Conservation (phyloP, 805 yeast genomes). For the Wickerhamiella spandovensis region DNA sequence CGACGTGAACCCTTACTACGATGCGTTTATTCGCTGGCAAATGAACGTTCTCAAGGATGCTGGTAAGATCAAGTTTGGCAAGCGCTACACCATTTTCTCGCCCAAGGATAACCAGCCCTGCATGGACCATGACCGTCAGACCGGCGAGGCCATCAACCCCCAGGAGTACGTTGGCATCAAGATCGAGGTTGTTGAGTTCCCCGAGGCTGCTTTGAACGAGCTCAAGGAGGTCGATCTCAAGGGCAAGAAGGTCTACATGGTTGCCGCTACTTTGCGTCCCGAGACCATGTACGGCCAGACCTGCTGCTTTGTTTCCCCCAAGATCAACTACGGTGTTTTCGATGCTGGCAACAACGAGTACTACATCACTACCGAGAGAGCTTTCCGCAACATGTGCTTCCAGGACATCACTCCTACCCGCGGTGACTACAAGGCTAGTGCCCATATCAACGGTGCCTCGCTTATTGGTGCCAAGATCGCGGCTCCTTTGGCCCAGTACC, state of each 20-base stretch:
- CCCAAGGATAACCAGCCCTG: conserved; percentile 98
- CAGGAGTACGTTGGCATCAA: conserved; percentile 94
- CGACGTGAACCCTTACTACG: conserved; percentile 89
- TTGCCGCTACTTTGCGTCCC: conserved; percentile 96
- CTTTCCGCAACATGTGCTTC: conserved; percentile 93
- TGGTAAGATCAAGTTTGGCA: conserved; percentile 94
- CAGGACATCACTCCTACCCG: conserved; percentile 85
- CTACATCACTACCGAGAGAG: conserved; percentile 82
- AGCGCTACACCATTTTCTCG: conserved; percentile 92
- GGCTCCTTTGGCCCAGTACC: conserved; percentile 67
- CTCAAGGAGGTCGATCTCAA: conserved; percentile 31
- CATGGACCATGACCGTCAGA: conserved; percentile 96
- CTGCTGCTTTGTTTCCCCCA: conserved; percentile 94
- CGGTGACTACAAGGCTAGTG: conserved; percentile 55
- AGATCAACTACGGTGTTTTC: conserved; percentile 80
- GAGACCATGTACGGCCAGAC: conserved; percentile 99
- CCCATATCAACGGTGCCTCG: conserved; percentile 50
- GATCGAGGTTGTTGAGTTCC: conserved; percentile 31
- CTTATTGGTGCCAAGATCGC: conserved; percentile 76
- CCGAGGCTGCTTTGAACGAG: conserved; percentile 37
- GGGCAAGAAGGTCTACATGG: conserved; percentile 59
- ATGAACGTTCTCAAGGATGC: conserved; percentile 72
- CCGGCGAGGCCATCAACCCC: conserved; percentile 94
- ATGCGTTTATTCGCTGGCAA: conserved; percentile 93
- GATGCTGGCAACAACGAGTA: conserved; percentile 65